Percentiles rank a stretch among this genome's conserved stretches.
Conservation (phyloP, 1,284 basidiomycete genomes). For the Chalciporus sp. region DNA sequence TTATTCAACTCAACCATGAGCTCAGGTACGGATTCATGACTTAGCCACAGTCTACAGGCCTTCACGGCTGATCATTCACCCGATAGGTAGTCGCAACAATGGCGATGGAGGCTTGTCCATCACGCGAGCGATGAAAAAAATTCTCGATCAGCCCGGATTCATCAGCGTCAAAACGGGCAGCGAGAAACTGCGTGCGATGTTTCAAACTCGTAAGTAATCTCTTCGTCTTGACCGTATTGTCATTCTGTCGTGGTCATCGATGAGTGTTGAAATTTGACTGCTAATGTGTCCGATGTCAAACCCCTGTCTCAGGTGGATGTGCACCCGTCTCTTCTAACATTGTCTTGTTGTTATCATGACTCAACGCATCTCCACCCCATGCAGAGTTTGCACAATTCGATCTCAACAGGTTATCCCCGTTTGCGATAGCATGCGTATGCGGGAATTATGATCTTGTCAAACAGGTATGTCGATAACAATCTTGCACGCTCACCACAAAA, state of each 20-base stretch:
- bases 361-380: neutral
- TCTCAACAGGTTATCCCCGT: conserved; percentile 36
- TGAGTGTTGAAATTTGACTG: neutral
- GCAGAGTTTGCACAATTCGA: conserved; percentile 29
- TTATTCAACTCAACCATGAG: no score
- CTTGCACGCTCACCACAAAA: neutral
- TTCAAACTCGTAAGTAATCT: conserved; percentile 37
- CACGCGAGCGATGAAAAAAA: conserved; percentile 40
- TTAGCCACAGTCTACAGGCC: neutral
- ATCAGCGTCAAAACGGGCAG: conserved; percentile 36
- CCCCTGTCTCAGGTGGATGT: neutral
- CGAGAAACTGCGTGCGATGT: conserved; percentile 40
- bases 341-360: neutral
- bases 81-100: conserved; percentile 5
- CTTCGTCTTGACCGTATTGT: neutral
- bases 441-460: conserved; percentile 37
- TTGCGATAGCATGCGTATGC: conserved; percentile 41
- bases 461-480: conserved; percentile 28
- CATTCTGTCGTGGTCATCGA: neutral
- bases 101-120: conserved; percentile 37
- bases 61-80: conserved; percentile 5
- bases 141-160: conserved; percentile 41
- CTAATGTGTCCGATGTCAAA: neutral
- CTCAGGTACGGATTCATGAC: conserved; percentile 7
- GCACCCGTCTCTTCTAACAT: neutral